Conservation (phyloP, 2,329 filamentous ascomycete genomes). For the Fusarium annulatum region DNA sequence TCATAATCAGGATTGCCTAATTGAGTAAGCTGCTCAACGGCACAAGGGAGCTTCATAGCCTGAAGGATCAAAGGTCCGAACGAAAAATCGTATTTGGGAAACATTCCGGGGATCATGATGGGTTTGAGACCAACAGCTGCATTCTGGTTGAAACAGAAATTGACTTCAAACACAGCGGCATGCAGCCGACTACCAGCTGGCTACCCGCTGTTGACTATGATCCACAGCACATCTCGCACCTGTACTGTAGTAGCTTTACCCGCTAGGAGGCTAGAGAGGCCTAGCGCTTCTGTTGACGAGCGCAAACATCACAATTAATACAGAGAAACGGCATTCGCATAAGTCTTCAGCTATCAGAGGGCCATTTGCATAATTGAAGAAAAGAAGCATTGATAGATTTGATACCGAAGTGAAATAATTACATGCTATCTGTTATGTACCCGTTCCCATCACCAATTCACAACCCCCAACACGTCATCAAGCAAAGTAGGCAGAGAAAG, state of each 20-base stretch:
- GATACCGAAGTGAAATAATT: background rate
- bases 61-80: background rate
- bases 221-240: background rate
- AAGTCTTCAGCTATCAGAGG: background rate
- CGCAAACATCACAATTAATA: background rate
- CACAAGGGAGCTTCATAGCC: background rate
- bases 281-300: background rate
- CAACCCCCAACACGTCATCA: background rate
- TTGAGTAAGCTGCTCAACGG: background rate
- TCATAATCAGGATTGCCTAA: background rate
- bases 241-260: too few species aligned
- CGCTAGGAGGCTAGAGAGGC: background rate
- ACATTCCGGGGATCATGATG: background rate
- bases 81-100: background rate
- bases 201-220: background rate
- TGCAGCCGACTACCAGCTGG: too few species aligned
- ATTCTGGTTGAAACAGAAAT: background rate
- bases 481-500: background rate
- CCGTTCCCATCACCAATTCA: background rate
- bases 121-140: background rate
- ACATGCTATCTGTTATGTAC: background rate
- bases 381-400: fast-evolving
- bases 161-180: background rate
- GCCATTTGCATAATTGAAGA: fast-evolving
- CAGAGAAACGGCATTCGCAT: fast-evolving